Base-by-base conservation (phyloP, 2,329 filamentous ascomycete species). In the Ophioceras dolichostomum region DNA sequence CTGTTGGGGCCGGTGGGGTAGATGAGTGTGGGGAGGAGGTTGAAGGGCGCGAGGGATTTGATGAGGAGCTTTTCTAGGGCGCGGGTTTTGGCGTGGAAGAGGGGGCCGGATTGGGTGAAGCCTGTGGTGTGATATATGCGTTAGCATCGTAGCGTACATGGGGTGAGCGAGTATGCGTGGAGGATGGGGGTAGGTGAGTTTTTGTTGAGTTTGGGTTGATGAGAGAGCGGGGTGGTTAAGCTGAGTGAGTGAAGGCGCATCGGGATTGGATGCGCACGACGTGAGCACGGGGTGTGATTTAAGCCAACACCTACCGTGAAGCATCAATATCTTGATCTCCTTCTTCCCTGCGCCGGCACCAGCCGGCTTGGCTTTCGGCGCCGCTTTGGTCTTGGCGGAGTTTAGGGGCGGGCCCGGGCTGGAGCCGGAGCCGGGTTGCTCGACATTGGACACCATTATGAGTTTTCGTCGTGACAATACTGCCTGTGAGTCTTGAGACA, bases 41-140 rank as follows among this genome's bases (percentile, higher is more conserved):
- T 63, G 39, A 71, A 60, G 32, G 78, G 70, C 2, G 70, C 59
- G 44, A 95, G 81, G 20, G 75, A 63, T 53, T 94, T 94, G 42
- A 66, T 58, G 40, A 95, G 71, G 38, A 79, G 66, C 58, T 95
- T 94, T 49, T 87, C 76, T 1, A 95, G 67, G 10, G 85, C 85
- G 56, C 86, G 83, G 32, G 85, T 93, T 64, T 95, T 95, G 57
- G 80, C 74, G 55, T 76, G 80, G 72, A 95, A 95, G 44, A 87
- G 67, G 4, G 79, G 60, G 4, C 88, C 87, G 20, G 84, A 93
- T 67, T 96, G 89, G 7, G 89, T 94, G 71, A 79, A 95, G 58
- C 89, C 83, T 79, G 39, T 10, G 27, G 32, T 28, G 36, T n/a
- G 18, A 10, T n/a, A n/a, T n/a, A n/a, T n/a, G n/a, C n/a, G n/a